phyloP scores from a whole-genome alignment of 176 grass and related monocot species.

The Hsuehochloa calcarea region DNA sequence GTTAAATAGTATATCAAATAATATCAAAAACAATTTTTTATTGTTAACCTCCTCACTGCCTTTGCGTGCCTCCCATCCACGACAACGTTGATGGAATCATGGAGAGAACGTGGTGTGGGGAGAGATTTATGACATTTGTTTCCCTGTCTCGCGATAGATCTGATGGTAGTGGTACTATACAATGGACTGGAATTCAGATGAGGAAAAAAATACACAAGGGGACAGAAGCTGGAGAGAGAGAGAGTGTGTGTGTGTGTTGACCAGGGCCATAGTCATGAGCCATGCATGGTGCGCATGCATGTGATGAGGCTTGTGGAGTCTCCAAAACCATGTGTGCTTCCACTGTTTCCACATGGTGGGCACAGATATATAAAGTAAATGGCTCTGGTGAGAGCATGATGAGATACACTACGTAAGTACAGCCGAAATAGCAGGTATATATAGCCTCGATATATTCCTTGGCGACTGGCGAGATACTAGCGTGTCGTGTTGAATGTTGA shows the following conservation, averaged over 20 bases:
- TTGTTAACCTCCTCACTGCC: no score
- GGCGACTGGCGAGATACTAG: not conserved
- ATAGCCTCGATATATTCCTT: not conserved
- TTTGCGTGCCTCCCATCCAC: no score
- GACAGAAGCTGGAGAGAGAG: not conserved
- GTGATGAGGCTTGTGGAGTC: not conserved
- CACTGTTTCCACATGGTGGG: constrained; percentile 21
- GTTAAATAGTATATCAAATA: no score
- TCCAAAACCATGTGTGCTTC: constrained; percentile 28
- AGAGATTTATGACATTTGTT: not conserved
- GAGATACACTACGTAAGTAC: not conserved
- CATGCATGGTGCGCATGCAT: not conserved
- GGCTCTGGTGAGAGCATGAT: not conserved
- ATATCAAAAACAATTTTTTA: no score
- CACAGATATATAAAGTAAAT: not conserved
- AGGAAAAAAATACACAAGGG: not conserved
- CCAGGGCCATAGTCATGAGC: not conserved
- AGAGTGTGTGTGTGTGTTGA: no score
- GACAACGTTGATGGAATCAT: not conserved
- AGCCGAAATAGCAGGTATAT: not conserved
- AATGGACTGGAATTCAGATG: not conserved
- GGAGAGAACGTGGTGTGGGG: not conserved
- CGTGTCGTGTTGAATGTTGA: not conserved
- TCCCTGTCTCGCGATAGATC: no score
- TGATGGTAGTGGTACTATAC: not conserved